Conservation (phyloP, 352 stramenopile genomes). For the Phytopythium boreale region DNA sequence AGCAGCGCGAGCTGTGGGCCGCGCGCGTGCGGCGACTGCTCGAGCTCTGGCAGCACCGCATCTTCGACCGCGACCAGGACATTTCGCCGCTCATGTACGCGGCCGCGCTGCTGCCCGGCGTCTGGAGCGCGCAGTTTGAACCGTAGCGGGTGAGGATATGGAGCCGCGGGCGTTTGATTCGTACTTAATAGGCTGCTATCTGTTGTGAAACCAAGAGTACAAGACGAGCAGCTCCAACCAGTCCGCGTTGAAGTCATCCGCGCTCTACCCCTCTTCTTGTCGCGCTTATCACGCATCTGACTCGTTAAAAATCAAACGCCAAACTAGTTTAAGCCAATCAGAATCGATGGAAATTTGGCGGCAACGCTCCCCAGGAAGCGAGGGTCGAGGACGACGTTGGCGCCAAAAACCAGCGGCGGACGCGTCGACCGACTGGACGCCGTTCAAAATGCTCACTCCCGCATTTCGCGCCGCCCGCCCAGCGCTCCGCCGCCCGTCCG, state of each 20-base stretch:
- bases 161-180: no score
- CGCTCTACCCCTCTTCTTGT: not conserved
- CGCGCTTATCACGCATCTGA: not conserved
- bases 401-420: not conserved
- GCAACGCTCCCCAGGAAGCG: not conserved
- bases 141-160: not conserved
- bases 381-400: not conserved
- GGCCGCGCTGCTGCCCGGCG: conserved; percentile 28
- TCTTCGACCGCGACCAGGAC: conserved; percentile 32
- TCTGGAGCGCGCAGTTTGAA: conserved; percentile 14
- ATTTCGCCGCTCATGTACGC: conserved; percentile 53
- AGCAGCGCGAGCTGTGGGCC: conserved; percentile 20
- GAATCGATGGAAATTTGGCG: not conserved
- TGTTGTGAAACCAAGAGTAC: not conserved
- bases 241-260: not conserved
- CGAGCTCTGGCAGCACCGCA: conserved; percentile 20
- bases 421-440: not conserved
- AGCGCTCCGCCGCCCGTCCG: not conserved
- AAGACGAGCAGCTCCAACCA: not conserved
- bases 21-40: conserved; percentile 16
- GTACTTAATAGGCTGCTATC: no score
- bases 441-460: not conserved
- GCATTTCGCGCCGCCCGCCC: not conserved
- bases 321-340: not conserved
- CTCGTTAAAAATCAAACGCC: not conserved